Conservation (phyloP, 2,329 filamentous ascomycete species). For the Fusarium austroafricanum region DNA sequence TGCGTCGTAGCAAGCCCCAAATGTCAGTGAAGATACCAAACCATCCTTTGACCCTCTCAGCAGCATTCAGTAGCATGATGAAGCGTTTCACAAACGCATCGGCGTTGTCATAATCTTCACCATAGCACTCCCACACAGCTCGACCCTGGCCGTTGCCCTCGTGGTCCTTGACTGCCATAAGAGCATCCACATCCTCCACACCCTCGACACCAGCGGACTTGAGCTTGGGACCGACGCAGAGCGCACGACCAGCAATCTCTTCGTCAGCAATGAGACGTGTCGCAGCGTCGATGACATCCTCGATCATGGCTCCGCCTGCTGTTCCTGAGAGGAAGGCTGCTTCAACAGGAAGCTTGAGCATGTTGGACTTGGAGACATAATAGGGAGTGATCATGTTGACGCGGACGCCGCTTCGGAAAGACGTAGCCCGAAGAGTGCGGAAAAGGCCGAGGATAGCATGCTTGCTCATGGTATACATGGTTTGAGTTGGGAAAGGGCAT, state of each 20-base stretch:
- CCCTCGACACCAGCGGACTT: constrained; percentile 35
- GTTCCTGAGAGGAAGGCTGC: constrained; percentile 66
- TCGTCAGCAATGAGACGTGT: constrained; percentile 71
- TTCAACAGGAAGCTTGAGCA: constrained; percentile 60
- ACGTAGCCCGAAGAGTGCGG: constrained; percentile 65
- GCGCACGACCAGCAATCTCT: constrained; percentile 65
- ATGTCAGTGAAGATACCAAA: constrained; percentile 56
- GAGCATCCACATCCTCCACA: constrained; percentile 50
- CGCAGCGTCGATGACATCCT: constrained; percentile 72
- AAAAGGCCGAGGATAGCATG: constrained; percentile 75
- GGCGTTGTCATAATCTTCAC: constrained; percentile 66
- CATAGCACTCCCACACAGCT: constrained; percentile 71
- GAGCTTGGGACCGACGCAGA: constrained; percentile 69
- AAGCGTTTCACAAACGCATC: constrained; percentile 68
- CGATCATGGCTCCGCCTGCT: constrained; percentile 60
- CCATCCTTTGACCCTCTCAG: constrained; percentile 65
- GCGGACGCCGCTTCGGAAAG: constrained; percentile 62
- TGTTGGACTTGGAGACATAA: constrained; percentile 70
- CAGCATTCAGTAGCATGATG: constrained; percentile 64
- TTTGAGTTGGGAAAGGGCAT: constrained; percentile 55
- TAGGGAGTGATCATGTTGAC: constrained; percentile 76
- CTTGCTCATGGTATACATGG: constrained; percentile 71
- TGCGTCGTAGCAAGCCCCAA: constrained; percentile 40
- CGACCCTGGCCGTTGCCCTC: constrained; percentile 55
- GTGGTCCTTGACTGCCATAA: constrained; percentile 45